phyloP scores from a whole-genome alignment of 345 rosid genomes.

The Clausena lansium region DNA sequence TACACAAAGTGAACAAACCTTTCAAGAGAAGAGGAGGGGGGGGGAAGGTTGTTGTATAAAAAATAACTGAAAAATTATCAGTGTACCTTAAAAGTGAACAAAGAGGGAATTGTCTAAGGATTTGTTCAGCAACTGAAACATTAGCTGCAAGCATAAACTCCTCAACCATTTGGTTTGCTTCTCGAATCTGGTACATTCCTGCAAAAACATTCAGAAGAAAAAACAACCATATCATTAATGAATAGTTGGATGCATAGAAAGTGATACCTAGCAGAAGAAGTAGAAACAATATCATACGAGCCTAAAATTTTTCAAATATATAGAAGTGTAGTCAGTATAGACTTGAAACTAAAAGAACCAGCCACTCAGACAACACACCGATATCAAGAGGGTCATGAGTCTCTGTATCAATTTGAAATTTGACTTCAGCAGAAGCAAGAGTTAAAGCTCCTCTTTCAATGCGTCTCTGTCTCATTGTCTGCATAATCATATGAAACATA shows the following conservation, averaged over 20 bases:
- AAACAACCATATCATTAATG: conserved; percentile 10
- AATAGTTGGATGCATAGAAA: neutral
- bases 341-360: neutral
- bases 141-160: conserved; percentile 99
- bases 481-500: conserved; percentile 30
- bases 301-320: neutral
- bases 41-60: too few relatives aligned
- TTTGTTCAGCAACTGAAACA: conserved; percentile 91
- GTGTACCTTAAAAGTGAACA: conserved; percentile 77
- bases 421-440: conserved; percentile 99
- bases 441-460: conserved; percentile 93
- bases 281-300: neutral
- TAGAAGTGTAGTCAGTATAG: neutral
- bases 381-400: conserved; percentile 99
- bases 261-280: neutral
- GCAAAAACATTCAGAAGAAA: conserved; percentile 18
- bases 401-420: conserved; percentile 97
- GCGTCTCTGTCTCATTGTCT: conserved; percentile 97
- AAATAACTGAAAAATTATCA: conserved; percentile 5
- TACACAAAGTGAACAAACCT: too few relatives aligned
- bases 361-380: conserved; percentile 46
- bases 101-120: conserved; percentile 62
- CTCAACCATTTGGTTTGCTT: conserved; percentile 99
- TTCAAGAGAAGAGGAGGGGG: too few relatives aligned
- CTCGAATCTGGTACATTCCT: conserved; percentile 99